Percentiles rank a stretch among this genome's conserved stretches.
Conservation (phyloP, 345 rosid genomes). For the Populus pruinosa region DNA sequence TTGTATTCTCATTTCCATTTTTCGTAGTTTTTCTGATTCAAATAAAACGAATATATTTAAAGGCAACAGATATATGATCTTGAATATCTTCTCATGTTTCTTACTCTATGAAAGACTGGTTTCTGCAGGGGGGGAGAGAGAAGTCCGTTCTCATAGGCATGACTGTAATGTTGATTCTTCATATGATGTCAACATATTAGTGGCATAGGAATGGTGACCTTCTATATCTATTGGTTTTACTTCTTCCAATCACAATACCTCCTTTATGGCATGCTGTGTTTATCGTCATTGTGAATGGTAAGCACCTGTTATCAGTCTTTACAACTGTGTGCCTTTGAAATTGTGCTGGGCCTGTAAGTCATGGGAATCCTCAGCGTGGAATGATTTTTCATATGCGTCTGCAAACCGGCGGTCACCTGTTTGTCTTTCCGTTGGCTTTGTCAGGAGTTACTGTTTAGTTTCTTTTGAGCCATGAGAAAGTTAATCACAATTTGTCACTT, state of each 20-base stretch:
- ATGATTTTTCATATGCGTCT: neutral
- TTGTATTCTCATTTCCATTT: neutral
- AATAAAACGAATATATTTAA: neutral
- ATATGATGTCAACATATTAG: slow-evolving; percentile 47
- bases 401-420: neutral
- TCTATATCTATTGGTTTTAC: slow-evolving; percentile 46
- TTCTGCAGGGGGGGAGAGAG: slow-evolving; percentile 60
- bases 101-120: neutral
- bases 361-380: neutral
- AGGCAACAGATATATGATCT: neutral
- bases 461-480: neutral
- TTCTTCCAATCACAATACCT: slow-evolving; percentile 53
- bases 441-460: neutral
- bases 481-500: neutral
- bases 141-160: slow-evolving; percentile 36
- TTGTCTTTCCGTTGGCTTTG: neutral
- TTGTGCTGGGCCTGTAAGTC: neutral
- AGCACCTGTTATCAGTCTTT: neutral
- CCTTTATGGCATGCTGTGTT: slow-evolving; percentile 66
- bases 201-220: slow-evolving; percentile 45
- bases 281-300: slow-evolving; percentile 55
- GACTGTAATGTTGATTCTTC: slow-evolving; percentile 33
- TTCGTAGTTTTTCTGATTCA: neutral
- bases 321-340: neutral
- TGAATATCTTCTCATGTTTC: neutral